These are phyloP conservation scores for Candida mesenterica DNA, from an alignment of 1,139 yeast genomes.

Conservation along the genomic window DNA sequence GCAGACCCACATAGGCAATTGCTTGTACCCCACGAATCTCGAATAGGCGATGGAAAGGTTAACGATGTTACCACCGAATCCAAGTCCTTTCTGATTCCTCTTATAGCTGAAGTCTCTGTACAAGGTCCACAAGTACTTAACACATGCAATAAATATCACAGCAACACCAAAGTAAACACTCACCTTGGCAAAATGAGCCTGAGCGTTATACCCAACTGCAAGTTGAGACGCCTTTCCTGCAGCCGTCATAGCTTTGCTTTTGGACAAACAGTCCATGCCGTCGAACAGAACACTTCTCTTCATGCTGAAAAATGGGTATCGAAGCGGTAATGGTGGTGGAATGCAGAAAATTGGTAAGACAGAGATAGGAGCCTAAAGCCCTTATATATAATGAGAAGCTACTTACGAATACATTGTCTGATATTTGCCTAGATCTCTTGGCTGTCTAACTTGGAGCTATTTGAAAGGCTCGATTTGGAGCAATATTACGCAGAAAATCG, in stretches of 20 bases:
- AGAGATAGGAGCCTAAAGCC: too few species aligned
- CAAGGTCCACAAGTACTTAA: slow-evolving; percentile 39
- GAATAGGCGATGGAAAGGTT: slow-evolving; percentile 38
- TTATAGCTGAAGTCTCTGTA: slow-evolving; percentile 33
- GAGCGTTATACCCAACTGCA: slow-evolving; percentile 38
- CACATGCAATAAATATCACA: slow-evolving; percentile 33
- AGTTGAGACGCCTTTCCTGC: slow-evolving; percentile 34
- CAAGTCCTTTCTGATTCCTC: slow-evolving; percentile 9
- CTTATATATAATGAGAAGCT: too few species aligned
- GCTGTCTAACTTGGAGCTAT: too few species aligned
- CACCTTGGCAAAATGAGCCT: slow-evolving; percentile 42
- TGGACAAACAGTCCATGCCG: slow-evolving; percentile 46
- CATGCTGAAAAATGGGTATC: too few species aligned
- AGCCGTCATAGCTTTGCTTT: slow-evolving; percentile 17
- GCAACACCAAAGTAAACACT: slow-evolving; percentile 46
- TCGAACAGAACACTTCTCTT: slow-evolving; percentile 24
- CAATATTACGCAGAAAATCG: too few species aligned
- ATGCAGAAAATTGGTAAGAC: too few species aligned
- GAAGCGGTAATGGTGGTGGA: too few species aligned
- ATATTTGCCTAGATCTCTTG: too few species aligned
- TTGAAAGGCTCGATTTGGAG: too few species aligned
- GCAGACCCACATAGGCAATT: slow-evolving; percentile 37
- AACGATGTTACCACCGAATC: slow-evolving; percentile 16
- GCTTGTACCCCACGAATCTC: slow-evolving; percentile 50
- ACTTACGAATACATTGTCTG: too few species aligned